Conservation (phyloP, 352 stramenopile species). For the Phytophthora colocasiae region DNA sequence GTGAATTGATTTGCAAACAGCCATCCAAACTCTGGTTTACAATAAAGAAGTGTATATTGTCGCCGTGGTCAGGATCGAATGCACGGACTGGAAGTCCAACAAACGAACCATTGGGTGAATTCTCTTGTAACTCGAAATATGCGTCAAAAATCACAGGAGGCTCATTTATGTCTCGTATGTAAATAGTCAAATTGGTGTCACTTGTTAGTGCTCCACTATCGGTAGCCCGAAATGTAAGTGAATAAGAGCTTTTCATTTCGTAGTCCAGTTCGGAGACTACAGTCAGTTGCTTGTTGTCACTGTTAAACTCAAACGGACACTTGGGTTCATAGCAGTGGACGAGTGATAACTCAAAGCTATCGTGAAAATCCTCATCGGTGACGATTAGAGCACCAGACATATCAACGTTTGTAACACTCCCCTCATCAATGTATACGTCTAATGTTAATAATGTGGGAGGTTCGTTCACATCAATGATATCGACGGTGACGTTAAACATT, state of each 20-base stretch:
- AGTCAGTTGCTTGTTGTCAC: not conserved
- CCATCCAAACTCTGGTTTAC: slow-evolving; percentile 41
- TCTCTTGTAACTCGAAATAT: slow-evolving; percentile 41
- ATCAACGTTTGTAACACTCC: slow-evolving; percentile 10
- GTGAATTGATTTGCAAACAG: slow-evolving; percentile 45
- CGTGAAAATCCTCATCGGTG: slow-evolving; percentile 25
- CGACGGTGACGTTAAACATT: slow-evolving; percentile 22
- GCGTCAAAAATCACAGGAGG: slow-evolving; percentile 40
- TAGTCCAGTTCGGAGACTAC: slow-evolving; percentile 26
- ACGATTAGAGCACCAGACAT: slow-evolving; percentile 7
- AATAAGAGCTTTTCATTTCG: slow-evolving; percentile 26
- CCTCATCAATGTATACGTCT: slow-evolving; percentile 27
- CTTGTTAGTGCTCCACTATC: slow-evolving; percentile 35
- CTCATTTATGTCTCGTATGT: slow-evolving; percentile 60
- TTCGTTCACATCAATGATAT: slow-evolving; percentile 32
- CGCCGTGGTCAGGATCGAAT: slow-evolving; percentile 26
- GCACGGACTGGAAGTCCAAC: slow-evolving; percentile 23
- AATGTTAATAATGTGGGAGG: slow-evolving; percentile 16
- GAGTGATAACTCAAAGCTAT: slow-evolving; percentile 7
- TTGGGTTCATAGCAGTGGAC: slow-evolving; percentile 7
- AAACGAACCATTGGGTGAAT: slow-evolving; percentile 30
- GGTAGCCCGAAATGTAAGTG: slow-evolving; percentile 35
- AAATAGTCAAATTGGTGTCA: slow-evolving; percentile 42
- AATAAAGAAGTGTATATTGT: slow-evolving; percentile 35
- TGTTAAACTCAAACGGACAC: slow-evolving; percentile 26